phyloP scores from a whole-genome alignment of 306 rosid species.

The Prunus salicina region DNA sequence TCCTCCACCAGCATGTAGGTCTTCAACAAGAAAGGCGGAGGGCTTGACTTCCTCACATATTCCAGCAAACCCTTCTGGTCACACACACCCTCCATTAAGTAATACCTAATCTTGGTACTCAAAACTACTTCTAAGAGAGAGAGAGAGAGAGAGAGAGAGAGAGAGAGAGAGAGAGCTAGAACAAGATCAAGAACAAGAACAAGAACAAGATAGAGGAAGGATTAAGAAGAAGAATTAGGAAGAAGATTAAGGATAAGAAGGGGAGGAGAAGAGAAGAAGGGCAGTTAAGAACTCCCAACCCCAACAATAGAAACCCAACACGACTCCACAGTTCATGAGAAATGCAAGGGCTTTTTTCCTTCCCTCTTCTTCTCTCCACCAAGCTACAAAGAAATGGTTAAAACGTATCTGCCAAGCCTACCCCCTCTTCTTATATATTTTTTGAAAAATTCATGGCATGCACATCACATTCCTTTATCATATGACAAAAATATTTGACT shows the following conservation, averaged over 20 bases:
- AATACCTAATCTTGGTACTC: neutral
- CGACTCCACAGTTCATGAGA: slow-evolving; percentile 99
- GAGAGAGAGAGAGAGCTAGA: neutral
- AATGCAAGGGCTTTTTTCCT: slow-evolving; percentile 39
- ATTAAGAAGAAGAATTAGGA: neutral
- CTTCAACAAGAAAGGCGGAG: slow-evolving; percentile 89
- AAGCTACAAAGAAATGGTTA: slow-evolving; percentile 25
- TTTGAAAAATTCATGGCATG: slow-evolving; percentile 20
- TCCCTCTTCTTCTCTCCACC: slow-evolving; percentile 8
- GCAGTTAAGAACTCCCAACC: slow-evolving; percentile 98
- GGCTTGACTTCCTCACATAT: slow-evolving; percentile 60
- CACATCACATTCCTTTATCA: slow-evolving; percentile 5
- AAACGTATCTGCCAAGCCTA: slow-evolving; percentile 55
- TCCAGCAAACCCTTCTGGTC: slow-evolving; percentile 51
- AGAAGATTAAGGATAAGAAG: slow-evolving; percentile 14
- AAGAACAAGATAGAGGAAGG: neutral
- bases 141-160: neutral
- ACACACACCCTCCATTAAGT: slow-evolving; percentile 31
- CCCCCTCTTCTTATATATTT: slow-evolving; percentile 28
- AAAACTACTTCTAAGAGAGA: neutral
- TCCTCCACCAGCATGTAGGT: slow-evolving; percentile 84
- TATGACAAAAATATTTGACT: no score
- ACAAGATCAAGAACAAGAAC: neutral
- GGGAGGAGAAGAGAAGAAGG: slow-evolving; percentile 82
- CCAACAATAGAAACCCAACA: slow-evolving; percentile 99